Evolutionary conservation across 2,329 filamentous ascomycete genomes (phyloP).

Genomic region (Aspergillus pseudoterreus): DNA sequence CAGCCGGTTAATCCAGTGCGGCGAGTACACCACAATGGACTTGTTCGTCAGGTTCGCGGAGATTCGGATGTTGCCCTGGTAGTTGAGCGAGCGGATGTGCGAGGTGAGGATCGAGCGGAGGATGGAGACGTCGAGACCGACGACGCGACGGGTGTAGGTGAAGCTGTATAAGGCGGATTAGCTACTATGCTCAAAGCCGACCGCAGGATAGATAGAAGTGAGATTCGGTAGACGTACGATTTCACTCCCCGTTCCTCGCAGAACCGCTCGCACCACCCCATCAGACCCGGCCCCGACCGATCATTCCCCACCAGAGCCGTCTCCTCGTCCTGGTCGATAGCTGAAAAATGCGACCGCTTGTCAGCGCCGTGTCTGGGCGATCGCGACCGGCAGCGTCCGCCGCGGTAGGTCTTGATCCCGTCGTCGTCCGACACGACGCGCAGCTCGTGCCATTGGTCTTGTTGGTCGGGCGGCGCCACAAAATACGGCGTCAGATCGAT

Average conservation of each 20-base stretch:
- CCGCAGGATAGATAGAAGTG: too few species aligned
- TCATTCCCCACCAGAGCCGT: not conserved
- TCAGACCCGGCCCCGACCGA: constrained; percentile 10
- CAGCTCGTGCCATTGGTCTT: constrained; percentile 12
- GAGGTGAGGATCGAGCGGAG: constrained; percentile 28
- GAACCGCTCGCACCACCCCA: constrained; percentile 36
- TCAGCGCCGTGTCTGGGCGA: too few species aligned
- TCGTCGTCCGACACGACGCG: constrained; percentile 21
- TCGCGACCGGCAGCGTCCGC: constrained; percentile 10
- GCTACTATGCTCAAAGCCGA: not conserved
- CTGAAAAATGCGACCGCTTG: too few species aligned
- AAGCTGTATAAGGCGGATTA: constrained; percentile 17
- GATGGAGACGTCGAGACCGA: constrained; percentile 24
- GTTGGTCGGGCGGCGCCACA: constrained; percentile 12
- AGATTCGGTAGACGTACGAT: constrained; percentile 25
- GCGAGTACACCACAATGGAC: constrained; percentile 35
- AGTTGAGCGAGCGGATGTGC: constrained; percentile 37
- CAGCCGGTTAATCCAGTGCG: constrained; percentile 36
- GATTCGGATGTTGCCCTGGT: constrained; percentile 31
- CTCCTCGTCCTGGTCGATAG: not conserved
- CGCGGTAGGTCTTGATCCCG: constrained; percentile 22
- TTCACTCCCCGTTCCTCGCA: constrained; percentile 34
- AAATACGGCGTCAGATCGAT: constrained; percentile 21
- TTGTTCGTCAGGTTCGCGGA: constrained; percentile 19
- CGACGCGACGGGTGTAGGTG: constrained; percentile 27